Percentiles rank a stretch among this genome's conserved stretches.
Conservation (phyloP, 352 stramenopile species). For the Pythium phragmitis region DNA sequence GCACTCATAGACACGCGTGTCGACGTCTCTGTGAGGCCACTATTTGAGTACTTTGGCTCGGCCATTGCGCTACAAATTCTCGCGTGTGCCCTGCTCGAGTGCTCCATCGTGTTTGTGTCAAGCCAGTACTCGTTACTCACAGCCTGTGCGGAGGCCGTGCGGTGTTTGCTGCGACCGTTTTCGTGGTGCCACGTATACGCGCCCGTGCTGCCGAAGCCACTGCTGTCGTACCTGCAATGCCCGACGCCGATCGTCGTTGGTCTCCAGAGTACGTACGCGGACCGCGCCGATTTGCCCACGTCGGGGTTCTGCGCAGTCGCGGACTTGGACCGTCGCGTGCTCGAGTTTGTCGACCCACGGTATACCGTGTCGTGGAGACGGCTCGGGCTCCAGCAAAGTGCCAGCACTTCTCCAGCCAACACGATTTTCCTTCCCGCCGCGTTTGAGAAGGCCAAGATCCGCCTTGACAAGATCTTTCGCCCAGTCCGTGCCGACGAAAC, state of each 20-base stretch:
- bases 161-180: conserved; percentile 83
- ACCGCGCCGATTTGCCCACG: conserved; percentile 56
- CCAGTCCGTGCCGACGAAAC: conserved; percentile 26
- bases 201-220: conserved; percentile 75
- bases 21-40: conserved; percentile 62
- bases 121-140: conserved; percentile 82
- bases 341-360: conserved; percentile 64
- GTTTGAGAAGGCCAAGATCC: conserved; percentile 48
- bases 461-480: conserved; percentile 51
- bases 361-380: conserved; percentile 56
- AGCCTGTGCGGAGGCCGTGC: conserved; percentile 79
- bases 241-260: conserved; percentile 89
- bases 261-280: conserved; percentile 69
- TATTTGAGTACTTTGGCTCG: conserved; percentile 73
- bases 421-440: conserved; percentile 48
- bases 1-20: conserved; percentile 44
- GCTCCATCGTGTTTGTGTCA: conserved; percentile 84
- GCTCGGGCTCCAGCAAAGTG: conserved; percentile 40
- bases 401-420: conserved; percentile 32
- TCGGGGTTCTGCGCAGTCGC: conserved; percentile 73
- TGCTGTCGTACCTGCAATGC: conserved; percentile 88
- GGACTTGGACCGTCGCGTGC: conserved; percentile 64
- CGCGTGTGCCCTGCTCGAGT: conserved; percentile 83
- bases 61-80: conserved; percentile 72
- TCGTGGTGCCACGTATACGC: conserved; percentile 91